phyloP scores from a whole-genome alignment of 225 moss, liverwort and hornwort species.

The Rhytidiadelphus loreus region DNA sequence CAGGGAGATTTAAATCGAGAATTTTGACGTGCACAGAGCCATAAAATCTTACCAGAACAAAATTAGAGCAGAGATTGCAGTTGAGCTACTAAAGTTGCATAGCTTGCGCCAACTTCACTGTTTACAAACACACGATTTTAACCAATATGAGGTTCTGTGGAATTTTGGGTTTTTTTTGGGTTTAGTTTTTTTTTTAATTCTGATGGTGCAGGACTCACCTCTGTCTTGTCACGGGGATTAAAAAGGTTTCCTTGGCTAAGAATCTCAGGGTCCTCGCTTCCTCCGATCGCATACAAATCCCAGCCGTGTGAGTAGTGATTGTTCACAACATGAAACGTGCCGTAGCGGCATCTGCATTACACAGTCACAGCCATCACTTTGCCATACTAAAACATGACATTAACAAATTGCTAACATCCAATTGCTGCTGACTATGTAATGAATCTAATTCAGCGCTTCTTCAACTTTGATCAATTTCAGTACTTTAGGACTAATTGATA shows the following conservation, averaged over 20 bases:
- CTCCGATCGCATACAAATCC: slow-evolving; percentile 19
- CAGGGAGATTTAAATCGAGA: background rate
- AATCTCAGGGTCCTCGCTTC: slow-evolving; percentile 9
- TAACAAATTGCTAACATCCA: background rate
- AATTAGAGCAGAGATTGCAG: background rate
- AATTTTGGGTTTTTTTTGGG: too few species aligned
- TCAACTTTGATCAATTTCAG: background rate
- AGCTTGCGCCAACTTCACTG: background rate
- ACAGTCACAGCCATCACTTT: background rate
- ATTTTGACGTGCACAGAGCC: background rate
- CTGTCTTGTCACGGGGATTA: background rate
- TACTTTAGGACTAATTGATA: background rate
- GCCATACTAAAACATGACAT: background rate
- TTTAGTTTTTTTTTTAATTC: too few species aligned
- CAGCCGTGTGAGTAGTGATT: slow-evolving; percentile 26
- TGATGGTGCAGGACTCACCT: background rate
- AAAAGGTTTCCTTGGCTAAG: slow-evolving; percentile 15
- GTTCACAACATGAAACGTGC: slow-evolving; percentile 33
- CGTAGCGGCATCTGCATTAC: slow-evolving; percentile 16
- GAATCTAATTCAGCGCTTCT: background rate
- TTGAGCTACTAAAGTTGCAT: background rate
- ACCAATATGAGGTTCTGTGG: background rate
- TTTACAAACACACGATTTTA: background rate
- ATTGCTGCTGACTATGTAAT: background rate
- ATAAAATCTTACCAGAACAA: too few species aligned